These are phyloP conservation scores for Rhinocladiella similis DNA, from an alignment of 2,329 filamentous ascomycete species.

Conservation along the genomic window DNA sequence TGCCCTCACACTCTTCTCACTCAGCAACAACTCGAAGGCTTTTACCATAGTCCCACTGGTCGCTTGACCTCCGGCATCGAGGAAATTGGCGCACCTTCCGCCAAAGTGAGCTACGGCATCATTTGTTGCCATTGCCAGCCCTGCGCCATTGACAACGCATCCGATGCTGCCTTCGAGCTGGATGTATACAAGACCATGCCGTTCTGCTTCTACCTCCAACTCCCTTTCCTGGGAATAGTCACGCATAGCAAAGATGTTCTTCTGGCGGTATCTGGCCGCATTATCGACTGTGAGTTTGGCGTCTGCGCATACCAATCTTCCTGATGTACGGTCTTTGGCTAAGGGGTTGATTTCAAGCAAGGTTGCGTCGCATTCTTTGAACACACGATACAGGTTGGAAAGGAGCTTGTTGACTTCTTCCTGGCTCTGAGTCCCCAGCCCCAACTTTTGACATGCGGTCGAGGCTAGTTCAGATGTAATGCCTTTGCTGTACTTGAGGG, in stretches of 20 bases:
- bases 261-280: constrained; percentile 45
- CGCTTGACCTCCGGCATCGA: constrained; percentile 36
- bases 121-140: constrained; percentile 39
- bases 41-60: constrained; percentile 32
- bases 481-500: constrained; percentile 31
- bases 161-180: constrained; percentile 37
- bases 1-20: constrained; percentile 30
- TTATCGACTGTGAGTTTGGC: constrained; percentile 53
- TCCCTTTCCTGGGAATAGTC: constrained; percentile 36
- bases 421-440: constrained; percentile 32
- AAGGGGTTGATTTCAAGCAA: constrained; percentile 47
- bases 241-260: constrained; percentile 40
- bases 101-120: constrained; percentile 33
- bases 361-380: constrained; percentile 50
- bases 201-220: constrained; percentile 38
- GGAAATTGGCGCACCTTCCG: constrained; percentile 36
- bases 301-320: constrained; percentile 37
- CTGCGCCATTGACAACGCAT: constrained; percentile 37
- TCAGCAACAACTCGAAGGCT: constrained; percentile 33
- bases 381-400: constrained; percentile 36
- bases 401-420: constrained; percentile 34
- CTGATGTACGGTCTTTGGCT: constrained; percentile 26
- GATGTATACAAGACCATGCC: constrained; percentile 34
- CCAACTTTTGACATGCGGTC: constrained; percentile 29
- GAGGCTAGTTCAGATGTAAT: constrained; percentile 31